Evolutionary conservation across 2,329 filamentous ascomycete species (phyloP).

Genomic region (Alternaria ethzedia): DNA sequence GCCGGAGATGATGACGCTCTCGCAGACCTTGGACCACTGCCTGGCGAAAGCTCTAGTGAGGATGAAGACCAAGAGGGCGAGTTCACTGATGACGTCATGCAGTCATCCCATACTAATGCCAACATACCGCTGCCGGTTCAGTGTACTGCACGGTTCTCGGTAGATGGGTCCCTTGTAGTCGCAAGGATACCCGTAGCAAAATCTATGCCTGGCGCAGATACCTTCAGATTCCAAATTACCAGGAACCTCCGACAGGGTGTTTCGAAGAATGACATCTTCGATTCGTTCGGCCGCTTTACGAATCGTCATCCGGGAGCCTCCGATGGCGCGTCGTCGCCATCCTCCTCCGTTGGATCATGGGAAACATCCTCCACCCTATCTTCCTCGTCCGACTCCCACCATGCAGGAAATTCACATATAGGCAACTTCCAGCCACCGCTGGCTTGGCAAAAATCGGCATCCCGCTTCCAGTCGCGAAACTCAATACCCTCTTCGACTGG

Average conservation of each 20-base stretch:
- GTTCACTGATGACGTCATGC: slow-evolving; percentile 56
- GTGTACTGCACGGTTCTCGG: slow-evolving; percentile 64
- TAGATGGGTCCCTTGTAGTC: slow-evolving; percentile 61
- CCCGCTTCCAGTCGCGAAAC: slow-evolving; percentile 63
- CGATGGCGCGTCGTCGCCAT: slow-evolving; percentile 32
- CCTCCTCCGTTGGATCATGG: slow-evolving; percentile 42
- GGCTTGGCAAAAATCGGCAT: slow-evolving; percentile 58
- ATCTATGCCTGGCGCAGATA: slow-evolving; percentile 28
- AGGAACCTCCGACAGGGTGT: slow-evolving; percentile 32
- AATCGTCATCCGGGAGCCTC: slow-evolving; percentile 26
- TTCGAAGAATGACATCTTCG: slow-evolving; percentile 61
- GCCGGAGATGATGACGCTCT: slow-evolving; percentile 62
- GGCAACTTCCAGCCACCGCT: slow-evolving; percentile 57
- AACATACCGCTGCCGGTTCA: slow-evolving; percentile 68
- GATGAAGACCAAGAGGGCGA: slow-evolving; percentile 71
- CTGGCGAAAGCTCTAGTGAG: slow-evolving; percentile 80
- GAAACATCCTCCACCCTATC: slow-evolving; percentile 48
- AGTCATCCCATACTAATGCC: slow-evolving; percentile 64
- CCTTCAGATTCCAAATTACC: slow-evolving; percentile 37
- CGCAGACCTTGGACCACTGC: slow-evolving; percentile 41
- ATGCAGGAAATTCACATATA: slow-evolving; percentile 50
- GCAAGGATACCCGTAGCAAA: slow-evolving; percentile 56
- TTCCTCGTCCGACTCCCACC: slow-evolving; percentile 45
- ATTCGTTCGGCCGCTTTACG: slow-evolving; percentile 64
- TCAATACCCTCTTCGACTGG: slow-evolving; percentile 47